Evolutionary conservation across 495 filamentous ascomycete genomes (phyloP), one percentile per base, ranked within the genome.

Genomic region (Melanomma pulvis-pyrius): DNA sequence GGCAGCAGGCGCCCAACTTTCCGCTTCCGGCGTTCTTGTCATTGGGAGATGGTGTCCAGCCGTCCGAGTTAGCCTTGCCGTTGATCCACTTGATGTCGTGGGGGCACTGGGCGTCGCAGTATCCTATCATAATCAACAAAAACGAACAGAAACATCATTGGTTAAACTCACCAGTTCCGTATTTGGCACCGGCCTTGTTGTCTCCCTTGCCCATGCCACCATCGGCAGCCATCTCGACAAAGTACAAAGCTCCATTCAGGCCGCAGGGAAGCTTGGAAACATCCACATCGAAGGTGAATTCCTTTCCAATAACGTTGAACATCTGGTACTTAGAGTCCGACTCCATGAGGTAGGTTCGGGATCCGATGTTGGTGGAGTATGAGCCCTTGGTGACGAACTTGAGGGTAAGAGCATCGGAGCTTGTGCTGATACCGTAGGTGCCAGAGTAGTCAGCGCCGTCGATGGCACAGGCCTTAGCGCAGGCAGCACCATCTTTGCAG

Each of bases 41-140:
- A 76, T 82, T 87, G 64, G 73, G 63, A 17, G 84, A 86, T 13
- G 82, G 74, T 54, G 68, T 36, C 87, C 87, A 89, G 71, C 83
- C 84, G 22, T 87, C 87, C n/a, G 64, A 64, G 67, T 78, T 78
- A 48, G 74, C 75, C 61, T 80, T 72, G 19, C 87, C 86, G 65
- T 87, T 84, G 61, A 87, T 81, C 71, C 82, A 90, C 24, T 83
- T 77, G 29, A 74, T 73, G 21, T 78, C 75, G 51, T 75, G 73
- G 9, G 78, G 81, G 75, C 88, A 90, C 71, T 90, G 88, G 15
- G 86, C 82, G 71, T 90, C 88, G 72, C 88, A 91, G 79, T 91
- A 90, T 0, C 87, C 65, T 68, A 17, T 32, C 1, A 26, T 11
- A 24, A 39, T 67, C 34, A 67, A 50, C 19, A 24, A 1, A 25